Base-by-base conservation (phyloP, 1,284 basidiomycete species). In the Polyporus tsugae region DNA sequence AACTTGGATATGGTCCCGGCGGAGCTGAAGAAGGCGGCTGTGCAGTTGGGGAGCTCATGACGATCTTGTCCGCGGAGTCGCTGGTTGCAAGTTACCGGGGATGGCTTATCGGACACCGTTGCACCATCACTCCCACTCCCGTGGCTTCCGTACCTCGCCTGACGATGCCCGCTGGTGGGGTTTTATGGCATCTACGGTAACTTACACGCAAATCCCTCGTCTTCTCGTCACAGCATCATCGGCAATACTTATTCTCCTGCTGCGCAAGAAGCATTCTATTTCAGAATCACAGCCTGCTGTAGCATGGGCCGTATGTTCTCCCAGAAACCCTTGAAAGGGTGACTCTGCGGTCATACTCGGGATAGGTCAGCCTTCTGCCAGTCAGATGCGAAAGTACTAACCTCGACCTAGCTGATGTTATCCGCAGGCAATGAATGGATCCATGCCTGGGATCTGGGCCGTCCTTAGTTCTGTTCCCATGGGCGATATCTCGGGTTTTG, bases 51-150 rank as follows among this genome's bases (percentile, higher is more conserved):
- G 19, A 11, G 35, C 6, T 35, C 22, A 38, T 38, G 55, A n/a
- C 35, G n/a, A 35, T 19, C 9, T n/a, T 35, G 19, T 38, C 36
- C 33, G 55, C 36, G 55, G 35, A 22, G 9, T 64, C 29, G 55
- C 36, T 35, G 55, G 53, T 41, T 49, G 35, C 63, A 39, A 36
- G 41, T 25, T 64, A 22, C 57, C 63, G 22, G 63, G 33, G 57
- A 49, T 60, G 42, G 63, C 63, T 64, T 64, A 64, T 64, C 63
- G 42, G 49, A 33, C 33, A 19, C 35, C n/a, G 13, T 52, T 52
- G 49, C 49, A 29, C 57, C 33, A 49, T 22, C 42, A 35, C 19
- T 29, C 15, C 57, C 22, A 4, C 39, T 52, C 46, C 22, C 22
- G n/a, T 35, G 35, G 19, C 29, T 41, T 39, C 33, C 25, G 57